phyloP scores from a whole-genome alignment of 768 basidiomycete genomes.

The Coprinopsis marcescibilis region DNA sequence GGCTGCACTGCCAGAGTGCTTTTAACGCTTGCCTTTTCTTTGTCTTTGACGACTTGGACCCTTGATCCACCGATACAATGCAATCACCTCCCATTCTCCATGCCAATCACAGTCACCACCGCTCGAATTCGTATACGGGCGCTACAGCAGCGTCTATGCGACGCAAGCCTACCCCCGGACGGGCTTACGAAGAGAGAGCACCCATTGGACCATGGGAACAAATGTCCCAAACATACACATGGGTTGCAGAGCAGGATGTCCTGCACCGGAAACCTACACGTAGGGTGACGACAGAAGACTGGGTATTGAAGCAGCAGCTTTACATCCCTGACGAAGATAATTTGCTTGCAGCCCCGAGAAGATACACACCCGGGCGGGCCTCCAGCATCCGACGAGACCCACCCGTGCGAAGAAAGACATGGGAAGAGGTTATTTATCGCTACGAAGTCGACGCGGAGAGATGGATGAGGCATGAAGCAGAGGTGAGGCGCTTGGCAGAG shows the following conservation, averaged over 20 bases:
- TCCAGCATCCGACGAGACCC: conserved; percentile 12
- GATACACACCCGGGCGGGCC: background rate
- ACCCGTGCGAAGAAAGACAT: conserved; percentile 29
- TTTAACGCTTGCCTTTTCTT: no score
- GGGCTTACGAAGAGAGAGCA: background rate
- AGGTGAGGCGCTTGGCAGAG: conserved; percentile 35
- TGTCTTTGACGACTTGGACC: no score
- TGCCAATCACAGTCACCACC: conserved; percentile 7
- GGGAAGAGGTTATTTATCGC: conserved; percentile 49
- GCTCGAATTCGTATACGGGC: conserved; percentile 10
- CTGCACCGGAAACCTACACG: conserved; percentile 36
- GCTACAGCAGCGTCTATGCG: conserved; percentile 15
- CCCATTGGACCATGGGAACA: conserved; percentile 31
- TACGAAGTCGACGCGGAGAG: conserved; percentile 46
- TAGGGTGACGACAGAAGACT: conserved; percentile 50
- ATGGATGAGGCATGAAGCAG: conserved; percentile 49
- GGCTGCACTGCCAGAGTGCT: no score
- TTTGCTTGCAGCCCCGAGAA: background rate
- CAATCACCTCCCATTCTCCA: no score
- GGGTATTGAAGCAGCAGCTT: conserved; percentile 50
- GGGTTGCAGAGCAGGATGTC: conserved; percentile 48
- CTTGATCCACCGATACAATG: no score
- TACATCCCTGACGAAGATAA: background rate
- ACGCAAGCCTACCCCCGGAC: conserved; percentile 12
- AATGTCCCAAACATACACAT: conserved; percentile 39